These are phyloP conservation scores for Symbiodinium natans DNA, from an alignment of 73 alveolate genomes.

Conservation along the genomic window DNA sequence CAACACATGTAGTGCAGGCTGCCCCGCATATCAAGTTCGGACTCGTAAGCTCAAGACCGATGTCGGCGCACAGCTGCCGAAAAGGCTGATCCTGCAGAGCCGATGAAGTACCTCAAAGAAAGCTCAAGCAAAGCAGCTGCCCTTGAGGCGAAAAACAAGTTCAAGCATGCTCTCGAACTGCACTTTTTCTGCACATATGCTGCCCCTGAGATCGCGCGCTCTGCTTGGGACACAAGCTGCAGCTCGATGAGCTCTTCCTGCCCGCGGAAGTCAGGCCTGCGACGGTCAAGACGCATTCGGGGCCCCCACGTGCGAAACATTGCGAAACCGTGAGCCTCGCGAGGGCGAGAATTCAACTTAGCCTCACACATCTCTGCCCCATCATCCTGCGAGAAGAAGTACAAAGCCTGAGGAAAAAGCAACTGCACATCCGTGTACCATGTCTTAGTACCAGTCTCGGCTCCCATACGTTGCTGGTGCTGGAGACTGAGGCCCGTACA, in stretches of 20 bases:
- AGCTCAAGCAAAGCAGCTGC: not conserved
- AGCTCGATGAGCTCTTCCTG: slow-evolving; percentile 48
- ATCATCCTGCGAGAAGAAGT: slow-evolving; percentile 74
- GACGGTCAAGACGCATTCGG: not conserved
- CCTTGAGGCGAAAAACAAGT: not conserved
- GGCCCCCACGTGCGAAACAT: too few relatives aligned
- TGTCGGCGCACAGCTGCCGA: slow-evolving; percentile 69
- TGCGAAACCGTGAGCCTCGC: too few relatives aligned
- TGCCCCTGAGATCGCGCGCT: not conserved
- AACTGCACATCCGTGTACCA: too few relatives aligned
- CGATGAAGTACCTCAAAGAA: slow-evolving; percentile 56
- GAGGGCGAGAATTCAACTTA: not conserved
- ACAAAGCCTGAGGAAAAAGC: slow-evolving; percentile 5
- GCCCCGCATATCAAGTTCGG: too few relatives aligned
- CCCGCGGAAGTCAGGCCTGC: not conserved
- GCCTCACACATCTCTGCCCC: slow-evolving; percentile 52
- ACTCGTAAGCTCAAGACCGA: not conserved
- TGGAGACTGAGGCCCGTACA: not conserved
- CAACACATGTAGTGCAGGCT: too few relatives aligned
- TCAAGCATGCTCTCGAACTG: not conserved
- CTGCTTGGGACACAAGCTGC: slow-evolving; percentile 46
- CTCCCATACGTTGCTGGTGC: too few relatives aligned
- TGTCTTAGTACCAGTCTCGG: too few relatives aligned
- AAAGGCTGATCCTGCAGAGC: slow-evolving; percentile 44
- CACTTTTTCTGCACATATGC: not conserved